These are phyloP conservation scores for Salicornia ramosissima DNA, from an alignment of 148 eudicot species.

Conservation along the genomic window DNA sequence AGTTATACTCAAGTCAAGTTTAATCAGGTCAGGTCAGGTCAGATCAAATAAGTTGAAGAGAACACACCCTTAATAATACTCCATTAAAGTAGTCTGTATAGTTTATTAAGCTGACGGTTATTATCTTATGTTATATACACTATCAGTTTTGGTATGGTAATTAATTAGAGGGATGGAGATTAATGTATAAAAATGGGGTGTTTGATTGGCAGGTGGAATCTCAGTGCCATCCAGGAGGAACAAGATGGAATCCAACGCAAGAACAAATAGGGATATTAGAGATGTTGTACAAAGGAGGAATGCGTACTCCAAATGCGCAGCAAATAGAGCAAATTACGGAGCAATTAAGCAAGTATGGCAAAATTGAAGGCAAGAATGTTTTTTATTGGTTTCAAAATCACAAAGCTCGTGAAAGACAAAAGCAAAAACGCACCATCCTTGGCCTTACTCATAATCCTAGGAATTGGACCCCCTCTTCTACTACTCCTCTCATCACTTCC, in stretches of 20 bases:
- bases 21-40: too few relatives aligned
- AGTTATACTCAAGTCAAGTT: too few relatives aligned
- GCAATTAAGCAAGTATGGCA: slow-evolving; percentile 65
- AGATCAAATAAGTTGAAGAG: too few relatives aligned
- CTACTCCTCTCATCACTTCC: slow-evolving; percentile 19
- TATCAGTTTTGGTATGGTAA: too few relatives aligned
- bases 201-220: slow-evolving; percentile 64
- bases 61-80: too few relatives aligned
- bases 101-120: too few relatives aligned
- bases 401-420: slow-evolving; percentile 93
- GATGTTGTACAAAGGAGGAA: slow-evolving; percentile 75
- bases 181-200: too few relatives aligned
- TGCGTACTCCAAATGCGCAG: slow-evolving; percentile 92
- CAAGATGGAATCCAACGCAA: slow-evolving; percentile 91
- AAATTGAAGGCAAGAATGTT: slow-evolving; percentile 94
- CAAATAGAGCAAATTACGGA: slow-evolving; percentile 84
- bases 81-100: too few relatives aligned
- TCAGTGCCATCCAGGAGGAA: slow-evolving; percentile 82
- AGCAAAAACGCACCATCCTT: slow-evolving; percentile 64
- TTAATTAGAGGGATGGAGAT: too few relatives aligned
- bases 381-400: slow-evolving; percentile 98
- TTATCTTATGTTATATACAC: too few relatives aligned
- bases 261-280: slow-evolving; percentile 83
- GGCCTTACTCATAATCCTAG: slow-evolving; percentile 37
- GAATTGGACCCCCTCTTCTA: slow-evolving; percentile 15